Percentiles rank a stretch among this genome's conserved stretches.
Evolutionary conservation across 2,329 filamentous ascomycete genomes (phyloP).

Genomic region (Ascochyta viciae-villosae): DNA sequence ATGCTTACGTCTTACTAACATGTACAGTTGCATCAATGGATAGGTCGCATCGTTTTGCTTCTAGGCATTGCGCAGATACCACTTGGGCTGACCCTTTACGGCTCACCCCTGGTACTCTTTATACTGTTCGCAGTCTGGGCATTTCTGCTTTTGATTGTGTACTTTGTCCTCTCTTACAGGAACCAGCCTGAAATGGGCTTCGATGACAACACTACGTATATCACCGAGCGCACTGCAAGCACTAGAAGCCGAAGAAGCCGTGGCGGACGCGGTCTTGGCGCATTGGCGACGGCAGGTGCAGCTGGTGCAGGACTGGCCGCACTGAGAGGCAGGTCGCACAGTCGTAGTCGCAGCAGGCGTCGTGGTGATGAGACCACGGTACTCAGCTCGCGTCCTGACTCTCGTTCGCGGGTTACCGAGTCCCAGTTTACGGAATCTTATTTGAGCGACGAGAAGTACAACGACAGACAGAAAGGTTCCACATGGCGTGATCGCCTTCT

Average conservation of each 20-base stretch:
- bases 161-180: slow-evolving; percentile 81
- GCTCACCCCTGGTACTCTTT: slow-evolving; percentile 84
- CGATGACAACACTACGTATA: slow-evolving; percentile 65
- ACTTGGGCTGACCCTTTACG: slow-evolving; percentile 88
- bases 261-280: slow-evolving; percentile 50
- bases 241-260: slow-evolving; percentile 43
- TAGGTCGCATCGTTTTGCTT: slow-evolving; percentile 77
- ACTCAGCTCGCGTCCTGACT: slow-evolving; percentile 44
- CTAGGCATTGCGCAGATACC: slow-evolving; percentile 88
- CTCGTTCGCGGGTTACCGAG: slow-evolving; percentile 36
- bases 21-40: slow-evolving; percentile 83
- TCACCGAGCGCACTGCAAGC: slow-evolving; percentile 61
- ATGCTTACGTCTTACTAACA: slow-evolving; percentile 18
- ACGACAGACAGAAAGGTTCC: slow-evolving; percentile 31
- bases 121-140: slow-evolving; percentile 85
- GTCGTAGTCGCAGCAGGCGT: slow-evolving; percentile 45
- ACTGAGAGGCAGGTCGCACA: slow-evolving; percentile 53
- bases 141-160: slow-evolving; percentile 73
- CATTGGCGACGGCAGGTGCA: slow-evolving; percentile 62
- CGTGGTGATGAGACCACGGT: slow-evolving; percentile 38
- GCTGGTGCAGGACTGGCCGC: slow-evolving; percentile 65
- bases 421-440: slow-evolving; percentile 45
- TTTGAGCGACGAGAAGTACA: slow-evolving; percentile 54
- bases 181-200: slow-evolving; percentile 63
- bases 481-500: slow-evolving; percentile 57